A percentile compares a stretch with the other conserved stretches of the same genome.
Evolutionary conservation across 345 rosid genomes (phyloP).

Genomic region (Anastatica hierochuntica): DNA sequence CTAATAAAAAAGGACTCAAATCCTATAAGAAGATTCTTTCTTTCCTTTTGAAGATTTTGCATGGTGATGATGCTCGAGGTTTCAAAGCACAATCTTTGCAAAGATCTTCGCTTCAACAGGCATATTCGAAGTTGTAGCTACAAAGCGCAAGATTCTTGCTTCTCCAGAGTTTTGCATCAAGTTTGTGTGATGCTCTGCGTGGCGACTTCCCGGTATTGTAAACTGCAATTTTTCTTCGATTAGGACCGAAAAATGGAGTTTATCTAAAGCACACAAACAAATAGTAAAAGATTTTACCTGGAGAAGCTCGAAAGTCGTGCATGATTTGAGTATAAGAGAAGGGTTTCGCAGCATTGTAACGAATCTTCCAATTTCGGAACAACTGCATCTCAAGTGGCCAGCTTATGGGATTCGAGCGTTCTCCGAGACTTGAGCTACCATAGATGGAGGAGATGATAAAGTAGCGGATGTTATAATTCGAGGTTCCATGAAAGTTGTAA

Average conservation of each 20-base stretch:
- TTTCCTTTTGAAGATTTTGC: constrained; percentile 46
- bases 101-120: constrained; percentile 68
- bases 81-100: constrained; percentile 68
- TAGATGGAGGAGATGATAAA: constrained; percentile 59
- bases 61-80: constrained; percentile 74
- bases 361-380: constrained; percentile 73
- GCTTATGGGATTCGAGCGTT: constrained; percentile 85
- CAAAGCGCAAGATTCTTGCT: constrained; percentile 65
- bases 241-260: too few species aligned
- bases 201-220: constrained; percentile 78
- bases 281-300: too few species aligned
- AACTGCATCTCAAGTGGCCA: constrained; percentile 77
- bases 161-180: constrained; percentile 79
- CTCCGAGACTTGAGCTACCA: constrained; percentile 59
- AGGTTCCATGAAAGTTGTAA: constrained; percentile 42
- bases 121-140: constrained; percentile 70
- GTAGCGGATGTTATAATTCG: constrained; percentile 53
- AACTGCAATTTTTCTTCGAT: too few species aligned
- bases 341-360: constrained; percentile 57
- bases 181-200: constrained; percentile 73
- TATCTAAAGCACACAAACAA: too few species aligned
- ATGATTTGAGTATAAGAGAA: constrained; percentile 44
- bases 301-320: constrained; percentile 76
- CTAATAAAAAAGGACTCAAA: too few species aligned
- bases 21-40: too few species aligned